Base-by-base conservation (phyloP, 2,329 filamentous ascomycete species). In the Ophiostoma novo-ulmi region DNA sequence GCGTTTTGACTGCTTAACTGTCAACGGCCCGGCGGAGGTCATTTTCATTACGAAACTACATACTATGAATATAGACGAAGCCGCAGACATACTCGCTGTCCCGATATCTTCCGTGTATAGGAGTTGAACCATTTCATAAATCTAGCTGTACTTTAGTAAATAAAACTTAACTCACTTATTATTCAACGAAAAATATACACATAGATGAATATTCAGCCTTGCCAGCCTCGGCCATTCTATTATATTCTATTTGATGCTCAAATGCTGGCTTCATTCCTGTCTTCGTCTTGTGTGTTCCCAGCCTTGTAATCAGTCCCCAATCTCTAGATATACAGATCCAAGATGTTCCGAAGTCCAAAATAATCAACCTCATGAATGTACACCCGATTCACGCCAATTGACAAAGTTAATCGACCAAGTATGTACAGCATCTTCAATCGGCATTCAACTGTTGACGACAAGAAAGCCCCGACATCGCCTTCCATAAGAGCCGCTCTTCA, bases 391-490 rank as follows among this genome's bases (percentile, higher is more conserved):
- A 20, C 44, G 44, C 14, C 44, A 48, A 48, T 48, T 20, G 44
- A n/a, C 20, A 1, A 39, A 48, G 17, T n/a, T 20, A 48, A 48
- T 48, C 5, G 1, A 48, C 44, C 2, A 13, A 39, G 38, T 39
- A 48, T 48, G 20, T 48, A 17, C 44, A 48, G 2, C 52, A 58
- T 26, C 8, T 26, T 26, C n/a, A 58, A 26, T 22, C 52, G 11
- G 6, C n/a, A 31, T 58, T 5, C n/a, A 8, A 26, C 52, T 20
- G 17, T 4, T 58, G n/a, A 58, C 11, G 11, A 26, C 52, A 13
- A 58, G n/a, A 58, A 58, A 8, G 26, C 58, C 3, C 58, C 58
- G 58, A 63, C 26, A 63, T 63, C 58, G 58, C 58, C n/a, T n/a
- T 58, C 2, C n/a, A 20, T 20, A 5, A 48, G 44, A 39, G 8